Conservation (phyloP, 805 yeast species). For the Saturnispora saitoi region DNA sequence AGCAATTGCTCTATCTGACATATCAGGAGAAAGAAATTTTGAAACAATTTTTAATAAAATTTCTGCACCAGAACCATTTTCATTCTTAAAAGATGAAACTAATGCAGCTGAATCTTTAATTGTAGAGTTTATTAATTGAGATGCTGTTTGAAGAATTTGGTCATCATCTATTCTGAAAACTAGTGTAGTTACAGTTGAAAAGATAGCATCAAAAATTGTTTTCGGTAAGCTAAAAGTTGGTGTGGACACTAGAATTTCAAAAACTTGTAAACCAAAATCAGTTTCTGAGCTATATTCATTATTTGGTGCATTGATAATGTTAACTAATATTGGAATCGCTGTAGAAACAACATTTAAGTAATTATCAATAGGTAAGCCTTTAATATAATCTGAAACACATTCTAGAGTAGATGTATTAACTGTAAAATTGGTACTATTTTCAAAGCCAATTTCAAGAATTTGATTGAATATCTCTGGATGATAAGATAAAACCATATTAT, state of each 20-base stretch:
- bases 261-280: conserved; percentile 48
- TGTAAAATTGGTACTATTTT: conserved; percentile 69
- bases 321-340: conserved; percentile 44
- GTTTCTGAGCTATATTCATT: conserved; percentile 54
- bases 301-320: conserved; percentile 29
- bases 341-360: conserved; percentile 41
- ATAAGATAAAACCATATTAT: conserved; percentile 27
- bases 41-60: conserved; percentile 56
- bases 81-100: not conserved
- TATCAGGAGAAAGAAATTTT: conserved; percentile 58
- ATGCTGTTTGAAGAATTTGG: conserved; percentile 66
- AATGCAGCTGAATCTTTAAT: conserved; percentile 30
- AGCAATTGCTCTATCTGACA: conserved; percentile 75
- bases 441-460: conserved; percentile 55
- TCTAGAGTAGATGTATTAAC: conserved; percentile 60
- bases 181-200: conserved; percentile 35
- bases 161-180: conserved; percentile 52
- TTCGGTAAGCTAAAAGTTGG: conserved; percentile 15
- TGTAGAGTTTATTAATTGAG: conserved; percentile 62
- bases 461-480: conserved; percentile 38
- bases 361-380: conserved; percentile 33
- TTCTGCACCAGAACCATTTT: conserved; percentile 40
- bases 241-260: conserved; percentile 40
- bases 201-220: conserved; percentile 33
- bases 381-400: conserved; percentile 54